Percentiles rank a stretch among this genome's conserved stretches.
Evolutionary conservation across 345 rosid species (phyloP).

Genomic region (Salix purpurea): DNA sequence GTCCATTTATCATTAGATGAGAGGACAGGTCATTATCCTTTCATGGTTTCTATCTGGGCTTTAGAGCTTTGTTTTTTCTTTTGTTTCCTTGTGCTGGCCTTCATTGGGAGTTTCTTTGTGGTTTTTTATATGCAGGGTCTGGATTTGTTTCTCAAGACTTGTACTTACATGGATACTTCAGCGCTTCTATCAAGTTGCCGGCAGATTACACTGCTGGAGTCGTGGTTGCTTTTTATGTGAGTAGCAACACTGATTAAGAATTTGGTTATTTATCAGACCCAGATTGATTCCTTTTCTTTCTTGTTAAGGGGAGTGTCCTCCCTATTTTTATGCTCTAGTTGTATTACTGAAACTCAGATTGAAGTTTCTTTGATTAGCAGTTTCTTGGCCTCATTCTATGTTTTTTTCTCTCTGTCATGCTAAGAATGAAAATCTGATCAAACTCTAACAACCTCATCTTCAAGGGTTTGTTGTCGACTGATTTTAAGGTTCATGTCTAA

Average conservation of each 20-base stretch:
- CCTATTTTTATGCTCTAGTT: neutral
- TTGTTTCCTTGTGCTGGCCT: neutral
- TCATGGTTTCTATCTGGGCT: neutral
- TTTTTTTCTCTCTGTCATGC: neutral
- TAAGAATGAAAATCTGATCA: neutral
- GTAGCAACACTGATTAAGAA: conserved; percentile 15
- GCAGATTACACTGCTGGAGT: conserved; percentile 97
- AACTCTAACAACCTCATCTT: neutral
- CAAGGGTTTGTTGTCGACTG: neutral
- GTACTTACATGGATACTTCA: conserved; percentile 88
- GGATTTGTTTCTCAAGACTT: conserved; percentile 95
- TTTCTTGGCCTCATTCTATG: neutral
- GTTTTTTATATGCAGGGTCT: conserved; percentile 59
- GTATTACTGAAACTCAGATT: neutral
- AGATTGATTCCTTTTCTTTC: neutral
- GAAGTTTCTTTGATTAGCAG: neutral
- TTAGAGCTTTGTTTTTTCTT: neutral
- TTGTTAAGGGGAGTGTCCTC: neutral
- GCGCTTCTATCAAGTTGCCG: conserved; percentile 89
- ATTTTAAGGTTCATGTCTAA: neutral
- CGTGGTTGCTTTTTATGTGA: conserved; percentile 96
- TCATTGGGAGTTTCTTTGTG: neutral
- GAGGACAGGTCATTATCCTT: conserved; percentile 55
- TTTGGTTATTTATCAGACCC: neutral
- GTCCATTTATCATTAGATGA: conserved; percentile 84